Evolutionary conservation across 768 basidiomycete species (phyloP).

Genomic region (Serpula lacrymans): DNA sequence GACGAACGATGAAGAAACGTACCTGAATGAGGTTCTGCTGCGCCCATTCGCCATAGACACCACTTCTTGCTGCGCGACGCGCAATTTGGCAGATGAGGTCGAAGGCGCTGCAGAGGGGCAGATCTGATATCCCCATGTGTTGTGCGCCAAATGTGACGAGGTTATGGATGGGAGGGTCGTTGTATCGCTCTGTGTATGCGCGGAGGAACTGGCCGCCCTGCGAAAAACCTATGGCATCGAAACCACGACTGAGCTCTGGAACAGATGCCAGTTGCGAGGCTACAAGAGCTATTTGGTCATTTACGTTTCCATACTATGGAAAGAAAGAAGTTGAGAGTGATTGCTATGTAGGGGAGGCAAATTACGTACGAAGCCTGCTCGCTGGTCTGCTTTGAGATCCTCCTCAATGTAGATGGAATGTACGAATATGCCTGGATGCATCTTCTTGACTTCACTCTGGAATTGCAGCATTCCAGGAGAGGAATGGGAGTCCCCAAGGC

Average conservation of each 20-base stretch:
- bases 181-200: constrained; percentile 78
- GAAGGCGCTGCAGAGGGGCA: constrained; percentile 59
- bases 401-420: constrained; percentile 70
- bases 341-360: background rate
- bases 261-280: constrained; percentile 62
- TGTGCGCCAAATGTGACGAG: constrained; percentile 86
- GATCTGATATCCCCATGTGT: constrained; percentile 81
- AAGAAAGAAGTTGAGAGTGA: constrained; percentile 3
- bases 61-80: constrained; percentile 54
- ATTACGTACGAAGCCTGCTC: constrained; percentile 67
- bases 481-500: constrained; percentile 75
- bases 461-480: constrained; percentile 75
- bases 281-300: constrained; percentile 64
- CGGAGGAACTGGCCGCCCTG: constrained; percentile 89
- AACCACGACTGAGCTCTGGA: constrained; percentile 63
- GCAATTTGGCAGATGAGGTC: constrained; percentile 73
- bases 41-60: constrained; percentile 73
- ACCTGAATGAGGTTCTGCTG: constrained; percentile 77
- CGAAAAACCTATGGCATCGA: constrained; percentile 86
- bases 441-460: constrained; percentile 48
- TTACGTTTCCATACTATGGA: constrained; percentile 71
- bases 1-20: constrained; percentile 1
- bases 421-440: constrained; percentile 74
- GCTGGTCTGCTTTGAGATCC: constrained; percentile 58
- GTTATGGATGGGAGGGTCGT: constrained; percentile 70